Evolutionary conservation across 192 early-diverging fungal genomes (phyloP).

Genomic region (Gigaspora rosea): DNA sequence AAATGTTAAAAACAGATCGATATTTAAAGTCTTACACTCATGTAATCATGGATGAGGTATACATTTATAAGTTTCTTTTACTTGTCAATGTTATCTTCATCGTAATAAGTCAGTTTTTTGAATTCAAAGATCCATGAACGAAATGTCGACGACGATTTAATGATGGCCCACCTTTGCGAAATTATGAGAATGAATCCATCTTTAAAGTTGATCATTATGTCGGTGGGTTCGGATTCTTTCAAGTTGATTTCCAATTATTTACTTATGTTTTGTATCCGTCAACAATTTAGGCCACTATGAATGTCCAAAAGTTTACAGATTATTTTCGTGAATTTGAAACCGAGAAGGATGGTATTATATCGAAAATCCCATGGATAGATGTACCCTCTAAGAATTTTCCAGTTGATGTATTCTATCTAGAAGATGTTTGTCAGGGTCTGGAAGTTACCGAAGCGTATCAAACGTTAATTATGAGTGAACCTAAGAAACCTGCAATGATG

Average conservation of each 20-base stretch:
- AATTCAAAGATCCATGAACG: slow-evolving; percentile 36
- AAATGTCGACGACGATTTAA: slow-evolving; percentile 38
- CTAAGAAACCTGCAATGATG: slow-evolving; percentile 20
- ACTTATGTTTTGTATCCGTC: not conserved
- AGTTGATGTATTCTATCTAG: slow-evolving; percentile 33
- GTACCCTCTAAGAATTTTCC: slow-evolving; percentile 31
- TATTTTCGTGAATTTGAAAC: slow-evolving; percentile 32
- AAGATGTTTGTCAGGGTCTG: slow-evolving; percentile 32
- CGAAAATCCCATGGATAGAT: slow-evolving; percentile 34
- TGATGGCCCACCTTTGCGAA: slow-evolving; percentile 35
- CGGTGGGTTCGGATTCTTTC: slow-evolving; percentile 20
- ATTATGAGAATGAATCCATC: slow-evolving; percentile 27
- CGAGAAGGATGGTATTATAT: slow-evolving; percentile 1
- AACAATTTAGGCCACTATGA: slow-evolving; percentile 25
- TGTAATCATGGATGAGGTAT: slow-evolving; percentile 41
- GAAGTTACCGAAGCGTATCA: slow-evolving; percentile 8
- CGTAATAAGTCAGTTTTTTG: no score
- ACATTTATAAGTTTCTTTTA: not conserved
- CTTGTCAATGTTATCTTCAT: no score
- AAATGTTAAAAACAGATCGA: slow-evolving; percentile 35
- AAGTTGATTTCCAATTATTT: not conserved
- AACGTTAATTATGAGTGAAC: not conserved
- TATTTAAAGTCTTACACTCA: slow-evolving; percentile 32
- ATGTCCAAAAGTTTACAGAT: slow-evolving; percentile 30
- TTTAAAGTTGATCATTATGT: slow-evolving; percentile 40